Percentiles rank a stretch among this genome's conserved stretches.
Conservation (phyloP, 345 rosid species). For the Lagerstroemia speciosa region DNA sequence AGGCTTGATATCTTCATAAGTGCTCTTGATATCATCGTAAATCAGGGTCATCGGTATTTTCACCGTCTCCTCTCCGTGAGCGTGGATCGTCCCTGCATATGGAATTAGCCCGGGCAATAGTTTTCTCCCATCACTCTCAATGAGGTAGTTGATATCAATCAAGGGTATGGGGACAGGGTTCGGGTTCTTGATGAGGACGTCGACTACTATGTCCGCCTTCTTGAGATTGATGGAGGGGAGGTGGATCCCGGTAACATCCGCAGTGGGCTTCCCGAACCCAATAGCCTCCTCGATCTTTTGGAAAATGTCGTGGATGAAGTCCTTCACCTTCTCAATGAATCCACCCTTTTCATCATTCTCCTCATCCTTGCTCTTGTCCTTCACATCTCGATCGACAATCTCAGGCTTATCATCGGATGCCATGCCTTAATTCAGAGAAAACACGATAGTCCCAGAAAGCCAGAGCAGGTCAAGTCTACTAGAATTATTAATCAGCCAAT, state of each 20-base stretch:
- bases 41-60: slow-evolving; percentile 78
- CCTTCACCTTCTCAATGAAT: slow-evolving; percentile 87
- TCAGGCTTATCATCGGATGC: slow-evolving; percentile 63
- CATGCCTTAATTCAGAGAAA: slow-evolving; percentile 32
- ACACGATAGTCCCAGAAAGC: not conserved
- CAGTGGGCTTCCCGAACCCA: slow-evolving; percentile 95
- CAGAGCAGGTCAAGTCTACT: not conserved
- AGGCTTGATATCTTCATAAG: slow-evolving; percentile 72
- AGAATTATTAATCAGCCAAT: not conserved
- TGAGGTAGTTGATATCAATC: slow-evolving; percentile 65
- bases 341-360: slow-evolving; percentile 67
- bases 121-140: slow-evolving; percentile 91
- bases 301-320: slow-evolving; percentile 79
- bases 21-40: slow-evolving; percentile 70
- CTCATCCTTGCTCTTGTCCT: slow-evolving; percentile 40
- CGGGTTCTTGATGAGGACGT: slow-evolving; percentile 86
- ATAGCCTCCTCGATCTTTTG: slow-evolving; percentile 86
- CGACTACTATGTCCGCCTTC: slow-evolving; percentile 70
- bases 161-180: slow-evolving; percentile 90
- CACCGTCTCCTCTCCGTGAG: slow-evolving; percentile 92
- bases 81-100: slow-evolving; percentile 79
- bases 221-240: slow-evolving; percentile 74
- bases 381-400: slow-evolving; percentile 38
- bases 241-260: slow-evolving; percentile 74
- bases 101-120: slow-evolving; percentile 85